Base-by-base conservation (phyloP, 1,284 basidiomycete species). In the Ceratobasidium sp. region DNA sequence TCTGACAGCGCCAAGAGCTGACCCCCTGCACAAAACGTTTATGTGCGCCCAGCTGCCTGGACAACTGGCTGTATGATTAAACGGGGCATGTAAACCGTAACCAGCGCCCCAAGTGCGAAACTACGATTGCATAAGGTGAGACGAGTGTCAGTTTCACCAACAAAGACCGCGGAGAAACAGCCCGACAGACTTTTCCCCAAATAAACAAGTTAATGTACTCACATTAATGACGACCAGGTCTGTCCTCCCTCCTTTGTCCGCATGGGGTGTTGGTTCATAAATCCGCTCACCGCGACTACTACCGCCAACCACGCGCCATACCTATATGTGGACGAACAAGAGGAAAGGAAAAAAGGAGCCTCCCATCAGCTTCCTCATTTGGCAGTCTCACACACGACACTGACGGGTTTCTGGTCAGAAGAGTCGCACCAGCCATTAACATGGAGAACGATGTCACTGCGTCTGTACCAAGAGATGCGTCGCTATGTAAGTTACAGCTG, bases 341-440 rank as follows among this genome's bases (percentile, higher is more conserved):
- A 78, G 73, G 56, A 62, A 74, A 22, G 15, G 47, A 29, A 47
- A 50, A 56, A 74, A 45, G 22, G 36, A 41, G 36, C 11, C 36
- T n/a, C 36, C 36, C 8, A 60, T 60, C 14, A 60, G 59, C 59
- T 11, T 33, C 29, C 36, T 7, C 2, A 33, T 45, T 24, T 45
- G 24, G 33, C n/a, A 33, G 14, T 5, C 44, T 4, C 15, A 33
- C 11, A 24, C 48, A 63, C 15, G 47, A 48, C 24, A 79, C 86
- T 78, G 76, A 92, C 91, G 91, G 87, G 79, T 94, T 93, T 66
- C 91, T 87, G 54, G 92, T 91, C 53, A 93, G 88, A 87, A 93
- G 90, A 75, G 93, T 91, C 63, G 91, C 83, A 67, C 91, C 91
- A 17, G 91, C 89, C 27, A 93, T 82, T 79, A 93, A 89, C 91